Evolutionary conservation across 192 early-diverging fungal genomes (phyloP).

Genomic region (Backusella macrospora): DNA sequence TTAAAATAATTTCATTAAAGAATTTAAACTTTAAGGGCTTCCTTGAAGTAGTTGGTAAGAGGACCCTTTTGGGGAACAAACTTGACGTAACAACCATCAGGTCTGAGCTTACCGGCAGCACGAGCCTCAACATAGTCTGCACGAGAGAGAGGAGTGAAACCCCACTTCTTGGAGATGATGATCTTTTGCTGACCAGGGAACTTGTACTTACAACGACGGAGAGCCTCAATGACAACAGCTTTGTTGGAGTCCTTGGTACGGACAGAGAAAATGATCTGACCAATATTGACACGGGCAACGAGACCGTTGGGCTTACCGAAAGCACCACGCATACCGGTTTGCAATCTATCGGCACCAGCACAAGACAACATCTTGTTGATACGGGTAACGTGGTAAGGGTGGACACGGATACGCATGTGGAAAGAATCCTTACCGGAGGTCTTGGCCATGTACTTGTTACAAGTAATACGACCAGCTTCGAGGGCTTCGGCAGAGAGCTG

Average conservation of each 20-base stretch:
- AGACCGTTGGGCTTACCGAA: constrained; percentile 95
- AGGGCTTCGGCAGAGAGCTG: constrained; percentile 98
- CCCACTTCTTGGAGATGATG: constrained; percentile 99
- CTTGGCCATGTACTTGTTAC: constrained; percentile 99
- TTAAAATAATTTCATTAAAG: not conserved
- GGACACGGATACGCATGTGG: constrained; percentile 98
- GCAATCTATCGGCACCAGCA: constrained; percentile 98
- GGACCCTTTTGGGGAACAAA: constrained; percentile 87
- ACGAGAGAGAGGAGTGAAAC: constrained; percentile 96
- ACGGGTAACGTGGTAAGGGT: constrained; percentile 98
- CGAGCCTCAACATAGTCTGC: constrained; percentile 86
- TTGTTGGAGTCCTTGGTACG: constrained; percentile 95
- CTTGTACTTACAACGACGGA: constrained; percentile 98
- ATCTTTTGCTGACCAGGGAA: constrained; percentile 99
- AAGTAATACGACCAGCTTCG: constrained; percentile 96
- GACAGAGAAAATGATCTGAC: constrained; percentile 93
- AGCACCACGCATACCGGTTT: constrained; percentile 99
- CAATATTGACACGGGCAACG: too few relatives aligned
- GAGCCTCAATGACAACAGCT: constrained; percentile 86
- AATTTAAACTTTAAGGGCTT: constrained; percentile 28
- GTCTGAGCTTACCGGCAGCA: constrained; percentile 75
- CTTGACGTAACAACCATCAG: constrained; percentile 96
- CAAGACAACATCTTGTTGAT: constrained; percentile 99
- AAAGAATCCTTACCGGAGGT: constrained; percentile 97
- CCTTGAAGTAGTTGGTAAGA: constrained; percentile 49